Percentiles rank a stretch among this genome's conserved stretches.
These are phyloP conservation scores for Aechmea fasciata DNA, from an alignment of 176 grass and related monocot genomes.

Conservation along the genomic window DNA sequence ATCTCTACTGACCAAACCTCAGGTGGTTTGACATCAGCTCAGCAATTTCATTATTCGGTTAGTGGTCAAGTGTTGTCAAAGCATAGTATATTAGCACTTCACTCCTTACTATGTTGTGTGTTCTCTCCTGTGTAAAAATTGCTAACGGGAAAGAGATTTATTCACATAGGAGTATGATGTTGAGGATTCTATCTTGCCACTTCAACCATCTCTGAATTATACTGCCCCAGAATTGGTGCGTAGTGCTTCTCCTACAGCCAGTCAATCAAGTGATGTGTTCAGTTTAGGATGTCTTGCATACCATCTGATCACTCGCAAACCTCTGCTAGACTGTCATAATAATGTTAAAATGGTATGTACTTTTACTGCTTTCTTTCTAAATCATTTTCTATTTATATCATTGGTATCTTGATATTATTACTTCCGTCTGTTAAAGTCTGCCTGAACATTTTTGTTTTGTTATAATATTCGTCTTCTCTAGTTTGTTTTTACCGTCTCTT, in stretches of 20 bases:
- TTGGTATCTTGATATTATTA: neutral
- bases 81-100: neutral
- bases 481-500: neutral
- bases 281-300: conserved; percentile 96
- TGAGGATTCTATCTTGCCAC: conserved; percentile 78
- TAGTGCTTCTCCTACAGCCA: conserved; percentile 49
- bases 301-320: conserved; percentile 66
- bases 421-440: neutral
- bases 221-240: conserved; percentile 94
- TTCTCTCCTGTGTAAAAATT: too few relatives aligned
- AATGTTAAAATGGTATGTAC: conserved; percentile 92
- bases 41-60: conserved; percentile 95
- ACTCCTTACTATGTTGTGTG: neutral
- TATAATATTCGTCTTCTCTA: neutral
- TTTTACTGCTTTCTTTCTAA: neutral
- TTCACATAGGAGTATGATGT: conserved; percentile 89
- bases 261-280: conserved; percentile 79
- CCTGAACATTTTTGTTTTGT: neutral
- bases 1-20: conserved; percentile 68
- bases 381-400: conserved; percentile 4
- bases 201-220: conserved; percentile 92
- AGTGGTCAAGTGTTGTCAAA: conserved; percentile 29
- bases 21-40: conserved; percentile 59
- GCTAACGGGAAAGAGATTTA: neutral
- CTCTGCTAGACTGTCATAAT: conserved; percentile 95